A percentile compares a stretch with the other conserved stretches of the same genome.
phyloP scores from a whole-genome alignment of 2,329 filamentous ascomycete genomes.

The Daldinia sp. region DNA sequence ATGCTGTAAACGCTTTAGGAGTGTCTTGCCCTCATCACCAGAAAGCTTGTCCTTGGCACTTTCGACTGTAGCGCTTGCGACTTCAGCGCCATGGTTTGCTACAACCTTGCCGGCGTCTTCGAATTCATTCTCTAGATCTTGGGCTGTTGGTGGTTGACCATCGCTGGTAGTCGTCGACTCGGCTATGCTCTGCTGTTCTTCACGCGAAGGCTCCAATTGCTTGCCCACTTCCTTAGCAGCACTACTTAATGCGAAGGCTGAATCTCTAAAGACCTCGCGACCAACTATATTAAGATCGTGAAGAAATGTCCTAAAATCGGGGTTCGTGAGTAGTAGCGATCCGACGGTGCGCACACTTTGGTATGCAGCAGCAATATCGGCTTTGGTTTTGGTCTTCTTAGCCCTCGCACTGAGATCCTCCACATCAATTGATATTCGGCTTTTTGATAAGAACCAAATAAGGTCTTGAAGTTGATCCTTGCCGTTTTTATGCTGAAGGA shows the following conservation, averaged over 20 bases:
- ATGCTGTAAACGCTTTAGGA: constrained; percentile 81
- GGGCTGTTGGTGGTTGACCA: constrained; percentile 61
- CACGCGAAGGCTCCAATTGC: constrained; percentile 75
- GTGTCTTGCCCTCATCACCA: constrained; percentile 77
- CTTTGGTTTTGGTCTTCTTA: constrained; percentile 72
- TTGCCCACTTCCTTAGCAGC: constrained; percentile 81
- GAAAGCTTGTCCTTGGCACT: constrained; percentile 81
- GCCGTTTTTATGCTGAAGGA: constrained; percentile 84
- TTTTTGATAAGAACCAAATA: constrained; percentile 83
- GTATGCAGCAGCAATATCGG: constrained; percentile 80
- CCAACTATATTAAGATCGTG: constrained; percentile 83
- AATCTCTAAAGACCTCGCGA: constrained; percentile 87
- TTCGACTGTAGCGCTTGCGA: constrained; percentile 63
- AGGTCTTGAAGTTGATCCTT: constrained; percentile 92
- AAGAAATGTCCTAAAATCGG: constrained; percentile 88
- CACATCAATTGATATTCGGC: constrained; percentile 76
- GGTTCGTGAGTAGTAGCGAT: constrained; percentile 87
- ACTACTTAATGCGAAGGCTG: constrained; percentile 81
- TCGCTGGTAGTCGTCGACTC: constrained; percentile 48
- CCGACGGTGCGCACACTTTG: constrained; percentile 86
- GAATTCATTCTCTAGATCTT: constrained; percentile 72
- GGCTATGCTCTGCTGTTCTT: constrained; percentile 68
- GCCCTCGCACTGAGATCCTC: constrained; percentile 72
- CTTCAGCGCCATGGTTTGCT: constrained; percentile 56
- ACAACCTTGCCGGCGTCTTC: constrained; percentile 67